These are phyloP conservation scores for Zygoascus flipseniorum DNA, from an alignment of 805 yeast species.

Conservation along the genomic window DNA sequence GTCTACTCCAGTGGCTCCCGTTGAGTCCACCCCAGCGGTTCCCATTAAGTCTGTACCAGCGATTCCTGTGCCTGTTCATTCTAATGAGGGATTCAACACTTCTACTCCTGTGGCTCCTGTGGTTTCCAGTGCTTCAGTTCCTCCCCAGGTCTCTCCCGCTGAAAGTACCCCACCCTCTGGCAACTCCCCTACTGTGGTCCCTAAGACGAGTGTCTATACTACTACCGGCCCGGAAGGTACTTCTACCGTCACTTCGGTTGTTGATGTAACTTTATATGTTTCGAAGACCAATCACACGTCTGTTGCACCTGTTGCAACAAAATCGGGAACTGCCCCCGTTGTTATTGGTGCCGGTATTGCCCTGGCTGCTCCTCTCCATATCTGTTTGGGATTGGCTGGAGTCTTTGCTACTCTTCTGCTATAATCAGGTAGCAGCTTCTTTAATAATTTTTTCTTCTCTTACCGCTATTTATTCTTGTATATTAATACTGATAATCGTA, in stretches of 20 bases:
- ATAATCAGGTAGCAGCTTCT: too few species aligned
- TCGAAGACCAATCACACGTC: background rate
- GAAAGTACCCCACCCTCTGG: background rate
- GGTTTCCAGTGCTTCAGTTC: background rate
- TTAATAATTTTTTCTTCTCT: too few species aligned
- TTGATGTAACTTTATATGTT: background rate
- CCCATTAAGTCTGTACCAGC: background rate
- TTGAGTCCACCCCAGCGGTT: background rate
- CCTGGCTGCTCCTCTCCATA: background rate
- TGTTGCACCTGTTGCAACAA: background rate
- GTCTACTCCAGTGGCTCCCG: background rate
- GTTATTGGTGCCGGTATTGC: background rate
- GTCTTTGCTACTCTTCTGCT: too few species aligned
- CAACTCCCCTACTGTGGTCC: background rate
- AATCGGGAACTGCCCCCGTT: background rate
- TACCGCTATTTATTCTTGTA: background rate
- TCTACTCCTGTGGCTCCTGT: background rate
- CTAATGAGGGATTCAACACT: too few species aligned
- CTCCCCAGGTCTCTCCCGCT: background rate
- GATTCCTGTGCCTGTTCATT: background rate
- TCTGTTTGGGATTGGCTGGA: background rate
- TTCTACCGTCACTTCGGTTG: background rate
- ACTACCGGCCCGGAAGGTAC: background rate
- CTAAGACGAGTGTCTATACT: background rate
- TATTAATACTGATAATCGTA: background rate